Evolutionary conservation across 2,329 filamentous ascomycete genomes (phyloP), one percentile per base, ranked within the genome.

Genomic region (Aureobasidium sp.): DNA sequence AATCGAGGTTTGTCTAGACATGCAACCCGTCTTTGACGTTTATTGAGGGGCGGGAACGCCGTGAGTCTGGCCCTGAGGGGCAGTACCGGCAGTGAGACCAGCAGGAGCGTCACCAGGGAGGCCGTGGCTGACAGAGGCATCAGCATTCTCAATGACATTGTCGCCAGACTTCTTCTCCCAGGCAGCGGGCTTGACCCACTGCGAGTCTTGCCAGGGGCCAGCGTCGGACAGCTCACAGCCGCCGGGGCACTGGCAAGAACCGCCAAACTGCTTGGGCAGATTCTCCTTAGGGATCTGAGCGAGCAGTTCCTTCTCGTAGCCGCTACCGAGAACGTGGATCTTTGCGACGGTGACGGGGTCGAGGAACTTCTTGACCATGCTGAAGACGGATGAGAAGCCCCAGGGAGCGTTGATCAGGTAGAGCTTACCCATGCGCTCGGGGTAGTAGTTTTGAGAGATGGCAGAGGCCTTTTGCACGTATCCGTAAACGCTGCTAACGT

Each of bases 361-460:
- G 70, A 99, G 84, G 85, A 94, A 97, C 68, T 87, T 86, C 83
- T 95, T 97, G 77, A 97, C 84, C 63, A 95, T 83, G 73, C 79
- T 82, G 83, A 94, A 99, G 66, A 91, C 89, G 68, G 84, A 83
- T 65, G 87, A 87, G 82, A 97, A 97, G 29, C 92, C 92, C 92
- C 92, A 97, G 22, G 91, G 91, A 3, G 93, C 90, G 78, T 99
- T 99, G 86, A 99, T 97, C 70, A 99, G 80, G 83, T 96, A 99
- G 73, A 99, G 83, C 78, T 91, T 92, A 72, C 94, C 94, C 64
- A 99, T 83, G 64, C 94, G 90, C 83, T 99, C 94, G 8, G 94
- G 94, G 80, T 99, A 99, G 85, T 97, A 96, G 84, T 97, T 96
- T 79, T 97, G 94, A 67, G 90, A 96, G 78, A 99, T 90, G 74